Base-by-base conservation (phyloP, 768 basidiomycete genomes). In the Psilocybe azurescens region DNA sequence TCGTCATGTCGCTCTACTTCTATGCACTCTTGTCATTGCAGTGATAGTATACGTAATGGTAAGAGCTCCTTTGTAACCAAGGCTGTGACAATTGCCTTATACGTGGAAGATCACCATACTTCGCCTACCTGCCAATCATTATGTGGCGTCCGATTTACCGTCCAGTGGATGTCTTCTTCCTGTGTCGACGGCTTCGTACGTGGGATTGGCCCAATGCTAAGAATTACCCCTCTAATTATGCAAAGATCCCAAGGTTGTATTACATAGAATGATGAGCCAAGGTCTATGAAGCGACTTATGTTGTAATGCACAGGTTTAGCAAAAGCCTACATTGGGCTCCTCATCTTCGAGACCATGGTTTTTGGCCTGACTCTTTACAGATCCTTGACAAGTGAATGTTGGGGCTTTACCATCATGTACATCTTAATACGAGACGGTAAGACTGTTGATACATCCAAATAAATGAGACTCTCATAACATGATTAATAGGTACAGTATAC, bases 301-400 rank as follows among this genome's bases (percentile, higher is more conserved):
- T 24, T 24, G 24, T 24, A 36, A 7, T 36, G 33, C 11, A 7
- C 33, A 36, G 63, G 65, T 36, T 7, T 44, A 69, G 60, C 60
- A 16, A 53, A 61, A 18, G 59, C 66, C 13, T 72, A 69, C 68
- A 56, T 51, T 16, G 64, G 60, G 9, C 57, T 67, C 53, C 55
- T 69, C 5, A 30, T 66, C 18, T 70, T 72, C 18, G 70, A 72
- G 46, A 33, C 59, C 11, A 18, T 70, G 1, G 59, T 72, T 28
- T 72, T 72, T 50, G 11, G 46, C 10, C 53, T 72, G 11, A 70
- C 70, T 28, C 39, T 70, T 16, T 69, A 67, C 57, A 67, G 67
- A 39, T 20, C 48, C 64, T 9, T 58, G 11, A 20, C 18, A 51
- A 16, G 47, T n/a, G 38, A 16, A 36, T 3, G 32, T 41, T 7